Conservation (phyloP, 768 basidiomycete genomes). For the Asterophora lycoperdoides region DNA sequence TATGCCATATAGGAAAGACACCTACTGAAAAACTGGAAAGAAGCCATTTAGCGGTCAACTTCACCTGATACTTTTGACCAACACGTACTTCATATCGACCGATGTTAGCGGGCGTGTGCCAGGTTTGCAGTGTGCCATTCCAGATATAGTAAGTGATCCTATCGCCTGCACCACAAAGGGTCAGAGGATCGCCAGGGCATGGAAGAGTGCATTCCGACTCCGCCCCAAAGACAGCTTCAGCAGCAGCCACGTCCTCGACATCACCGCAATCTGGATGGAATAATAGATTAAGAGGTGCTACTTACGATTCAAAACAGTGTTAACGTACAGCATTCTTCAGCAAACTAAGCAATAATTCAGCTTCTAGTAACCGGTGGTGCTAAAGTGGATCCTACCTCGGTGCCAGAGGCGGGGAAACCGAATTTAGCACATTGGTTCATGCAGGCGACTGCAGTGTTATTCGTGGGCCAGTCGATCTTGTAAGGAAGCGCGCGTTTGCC, state of each 20-base stretch:
- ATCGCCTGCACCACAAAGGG: conserved; percentile 60
- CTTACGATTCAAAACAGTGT: background rate
- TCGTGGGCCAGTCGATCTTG: conserved; percentile 52
- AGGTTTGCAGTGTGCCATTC: conserved; percentile 50
- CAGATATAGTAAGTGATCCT: conserved; percentile 53
- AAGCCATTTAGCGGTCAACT: conserved; percentile 4
- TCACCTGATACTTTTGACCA: background rate
- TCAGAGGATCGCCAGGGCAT: conserved; percentile 68
- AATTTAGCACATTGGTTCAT: conserved; percentile 64
- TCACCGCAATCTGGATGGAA: conserved; percentile 63
- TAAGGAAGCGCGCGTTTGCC: conserved; percentile 51
- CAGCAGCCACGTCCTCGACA: conserved; percentile 43
- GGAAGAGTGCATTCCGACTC: conserved; percentile 45
- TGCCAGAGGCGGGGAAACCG: conserved; percentile 68
- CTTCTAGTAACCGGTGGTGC: conserved; percentile 1
- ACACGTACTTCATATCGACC: conserved; percentile 66
- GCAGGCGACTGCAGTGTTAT: conserved; percentile 64
- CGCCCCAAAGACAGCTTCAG: conserved; percentile 33
- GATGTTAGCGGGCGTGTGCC: conserved; percentile 61
- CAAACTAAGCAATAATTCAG: conserved; percentile 36
- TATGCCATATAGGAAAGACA: conserved; percentile 18
- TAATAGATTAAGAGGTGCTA: background rate
- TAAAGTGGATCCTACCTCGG: conserved; percentile 36
- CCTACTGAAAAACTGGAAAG: conserved; percentile 41
- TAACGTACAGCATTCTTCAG: conserved; percentile 68